phyloP scores from a whole-genome alignment of 345 rosid species.

The Moricandia arvensis region DNA sequence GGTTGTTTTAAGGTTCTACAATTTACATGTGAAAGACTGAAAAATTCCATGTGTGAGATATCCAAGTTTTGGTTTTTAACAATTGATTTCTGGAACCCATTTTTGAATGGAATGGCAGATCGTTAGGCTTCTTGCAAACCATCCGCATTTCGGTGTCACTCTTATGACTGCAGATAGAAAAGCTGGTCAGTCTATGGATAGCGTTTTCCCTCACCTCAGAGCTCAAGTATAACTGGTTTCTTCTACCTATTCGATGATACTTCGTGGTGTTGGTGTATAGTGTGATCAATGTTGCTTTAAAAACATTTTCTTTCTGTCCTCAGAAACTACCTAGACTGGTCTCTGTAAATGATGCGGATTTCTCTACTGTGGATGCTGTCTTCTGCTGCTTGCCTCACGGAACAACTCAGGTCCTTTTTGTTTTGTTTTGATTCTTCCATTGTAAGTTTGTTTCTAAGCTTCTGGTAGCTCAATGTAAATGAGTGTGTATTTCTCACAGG shows the following conservation, averaged over 20 bases:
- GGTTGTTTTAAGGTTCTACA: too few species aligned
- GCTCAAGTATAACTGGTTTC: slow-evolving; percentile 52
- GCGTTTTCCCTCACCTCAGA: slow-evolving; percentile 78
- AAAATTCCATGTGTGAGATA: too few species aligned
- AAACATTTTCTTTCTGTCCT: slow-evolving; percentile 10
- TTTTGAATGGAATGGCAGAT: too few species aligned
- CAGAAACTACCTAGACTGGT: slow-evolving; percentile 82
- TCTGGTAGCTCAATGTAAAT: neutral
- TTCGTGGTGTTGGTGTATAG: too few species aligned
- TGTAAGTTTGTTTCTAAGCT: neutral
- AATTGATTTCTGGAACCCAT: too few species aligned
- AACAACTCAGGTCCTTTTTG: slow-evolving; percentile 67
- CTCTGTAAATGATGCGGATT: slow-evolving; percentile 76
- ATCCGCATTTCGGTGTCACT: slow-evolving; percentile 69
- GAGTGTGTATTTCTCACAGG: slow-evolving; percentile 42
- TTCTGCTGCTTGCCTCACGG: slow-evolving; percentile 99
- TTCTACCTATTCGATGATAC: neutral
- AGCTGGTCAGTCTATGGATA: slow-evolving; percentile 87
- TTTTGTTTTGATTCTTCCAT: slow-evolving; percentile 3
- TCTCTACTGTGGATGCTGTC: slow-evolving; percentile 80
- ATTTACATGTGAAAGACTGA: too few species aligned
- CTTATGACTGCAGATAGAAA: slow-evolving; percentile 97
- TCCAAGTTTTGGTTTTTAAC: too few species aligned
- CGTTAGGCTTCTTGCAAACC: too few species aligned
- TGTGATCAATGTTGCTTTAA: too few species aligned